Evolutionary conservation across 2,329 filamentous ascomycete genomes (phyloP).

Genomic region (Fusarium abutilonis): DNA sequence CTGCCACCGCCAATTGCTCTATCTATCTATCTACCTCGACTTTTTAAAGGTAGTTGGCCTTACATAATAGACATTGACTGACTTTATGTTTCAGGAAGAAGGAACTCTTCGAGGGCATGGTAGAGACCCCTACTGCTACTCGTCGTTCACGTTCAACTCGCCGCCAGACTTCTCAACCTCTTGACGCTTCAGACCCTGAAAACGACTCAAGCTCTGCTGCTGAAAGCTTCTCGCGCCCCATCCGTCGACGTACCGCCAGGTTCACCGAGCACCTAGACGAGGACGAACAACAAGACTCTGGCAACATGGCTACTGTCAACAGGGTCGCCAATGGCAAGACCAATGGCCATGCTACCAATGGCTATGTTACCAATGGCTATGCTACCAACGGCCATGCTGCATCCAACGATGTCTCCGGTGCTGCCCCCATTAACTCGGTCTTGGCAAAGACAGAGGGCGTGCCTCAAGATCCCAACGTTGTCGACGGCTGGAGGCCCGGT

Average conservation of each 20-base stretch:
- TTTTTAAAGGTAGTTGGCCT: no score
- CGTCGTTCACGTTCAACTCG: conserved; percentile 59
- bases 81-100: conserved; percentile 59
- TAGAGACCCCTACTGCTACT: conserved; percentile 60
- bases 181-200: conserved; percentile 59
- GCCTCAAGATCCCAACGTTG: conserved; percentile 37
- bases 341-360: conserved; percentile 38
- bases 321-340: conserved; percentile 38
- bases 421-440: conserved; percentile 22
- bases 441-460: conserved; percentile 37
- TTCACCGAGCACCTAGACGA: conserved; percentile 63
- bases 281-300: conserved; percentile 51
- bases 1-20: background rate
- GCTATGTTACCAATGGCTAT: conserved; percentile 46
- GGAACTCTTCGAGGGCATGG: conserved; percentile 69
- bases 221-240: conserved; percentile 52
- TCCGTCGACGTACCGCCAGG: conserved; percentile 60
- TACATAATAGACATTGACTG: conserved; percentile 6
- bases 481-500: conserved; percentile 68
- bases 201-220: conserved; percentile 59
- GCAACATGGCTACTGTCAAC: conserved; percentile 45
- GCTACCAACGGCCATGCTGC: conserved; percentile 42
- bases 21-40: background rate
- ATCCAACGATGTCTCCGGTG: conserved; percentile 17
- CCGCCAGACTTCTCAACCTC: conserved; percentile 61